phyloP scores from a whole-genome alignment of 1,284 basidiomycete species.

The Somion occarium region DNA sequence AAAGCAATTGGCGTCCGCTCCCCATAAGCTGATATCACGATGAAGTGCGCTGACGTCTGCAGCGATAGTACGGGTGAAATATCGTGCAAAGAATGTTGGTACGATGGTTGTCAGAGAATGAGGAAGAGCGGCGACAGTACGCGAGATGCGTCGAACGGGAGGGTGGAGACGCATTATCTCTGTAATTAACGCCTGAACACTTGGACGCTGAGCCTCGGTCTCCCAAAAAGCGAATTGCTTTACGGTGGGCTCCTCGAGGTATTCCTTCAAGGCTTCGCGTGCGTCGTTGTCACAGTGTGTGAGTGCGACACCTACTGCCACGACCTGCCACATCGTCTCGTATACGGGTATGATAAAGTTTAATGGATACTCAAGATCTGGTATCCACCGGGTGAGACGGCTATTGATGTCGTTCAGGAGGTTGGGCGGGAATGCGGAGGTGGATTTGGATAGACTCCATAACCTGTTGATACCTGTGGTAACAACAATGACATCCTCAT shows the following conservation, averaged over 20 bases:
- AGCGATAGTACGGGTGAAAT: conserved; percentile 10
- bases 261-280: conserved; percentile 30
- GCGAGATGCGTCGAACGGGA: conserved; percentile 11
- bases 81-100: conserved; percentile 11
- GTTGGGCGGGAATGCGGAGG: conserved; percentile 1
- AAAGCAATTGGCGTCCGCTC: conserved; percentile 30
- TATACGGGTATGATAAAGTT: conserved; percentile 52
- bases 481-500: conserved; percentile 10
- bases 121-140: background rate
- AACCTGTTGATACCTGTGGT: conserved; percentile 14
- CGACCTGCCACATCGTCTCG: conserved; percentile 59
- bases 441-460: conserved; percentile 14
- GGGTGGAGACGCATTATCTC: conserved; percentile 14
- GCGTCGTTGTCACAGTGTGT: conserved; percentile 24
- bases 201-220: background rate
- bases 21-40: conserved; percentile 23
- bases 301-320: conserved; percentile 41
- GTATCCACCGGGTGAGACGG: conserved; percentile 34
- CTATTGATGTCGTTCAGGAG: conserved; percentile 13
- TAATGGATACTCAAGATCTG: conserved; percentile 34
- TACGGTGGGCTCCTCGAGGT: conserved; percentile 34
- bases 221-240: conserved; percentile 27
- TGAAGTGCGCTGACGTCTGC: conserved; percentile 45
- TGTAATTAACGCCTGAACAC: conserved; percentile 8
- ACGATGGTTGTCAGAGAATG: too few species aligned